Conservation (phyloP, 2,329 filamentous ascomycete species). For the Colletotrichum paranaense region DNA sequence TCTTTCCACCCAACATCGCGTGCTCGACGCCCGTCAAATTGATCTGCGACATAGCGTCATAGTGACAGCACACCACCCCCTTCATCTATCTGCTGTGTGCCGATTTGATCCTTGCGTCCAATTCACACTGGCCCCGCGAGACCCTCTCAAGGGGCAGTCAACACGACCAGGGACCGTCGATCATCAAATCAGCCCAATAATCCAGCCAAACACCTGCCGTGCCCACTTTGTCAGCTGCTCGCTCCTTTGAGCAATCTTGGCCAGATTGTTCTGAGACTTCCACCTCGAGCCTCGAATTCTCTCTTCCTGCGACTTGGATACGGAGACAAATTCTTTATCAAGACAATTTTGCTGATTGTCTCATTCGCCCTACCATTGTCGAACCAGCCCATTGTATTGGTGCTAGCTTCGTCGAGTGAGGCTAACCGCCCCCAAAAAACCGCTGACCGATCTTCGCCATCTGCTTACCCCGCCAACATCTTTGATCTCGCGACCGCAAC, state of each 20-base stretch:
- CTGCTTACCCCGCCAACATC: conserved; percentile 30
- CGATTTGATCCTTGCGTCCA: conserved; percentile 19
- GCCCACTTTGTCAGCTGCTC: conserved; percentile 16
- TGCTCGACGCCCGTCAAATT: not conserved
- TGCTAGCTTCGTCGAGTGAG: conserved; percentile 1
- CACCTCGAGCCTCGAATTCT: not conserved
- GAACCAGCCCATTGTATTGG: not conserved
- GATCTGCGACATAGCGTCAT: conserved; percentile 25
- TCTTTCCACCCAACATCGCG: conserved; percentile 1
- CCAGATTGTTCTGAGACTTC: not conserved
- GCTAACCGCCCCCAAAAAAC: conserved; percentile 7
- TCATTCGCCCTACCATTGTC: not conserved
- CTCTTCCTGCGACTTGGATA: not conserved
- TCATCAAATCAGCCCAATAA: conserved; percentile 26
- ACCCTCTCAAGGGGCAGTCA: conserved; percentile 22
- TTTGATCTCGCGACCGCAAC: conserved; percentile 4
- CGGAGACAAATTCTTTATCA: not conserved
- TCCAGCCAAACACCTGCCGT: conserved; percentile 12
- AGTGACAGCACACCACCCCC: conserved; percentile 31
- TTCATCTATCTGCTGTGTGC: conserved; percentile 29
- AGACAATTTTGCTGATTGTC: not conserved
- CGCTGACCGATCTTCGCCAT: conserved; percentile 9
- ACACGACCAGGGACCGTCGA: conserved; percentile 26
- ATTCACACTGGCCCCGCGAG: conserved; percentile 29
- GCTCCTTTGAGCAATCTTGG: conserved; percentile 3